phyloP scores from a whole-genome alignment of 805 yeast genomes.

The Lachancea dasiensis region DNA sequence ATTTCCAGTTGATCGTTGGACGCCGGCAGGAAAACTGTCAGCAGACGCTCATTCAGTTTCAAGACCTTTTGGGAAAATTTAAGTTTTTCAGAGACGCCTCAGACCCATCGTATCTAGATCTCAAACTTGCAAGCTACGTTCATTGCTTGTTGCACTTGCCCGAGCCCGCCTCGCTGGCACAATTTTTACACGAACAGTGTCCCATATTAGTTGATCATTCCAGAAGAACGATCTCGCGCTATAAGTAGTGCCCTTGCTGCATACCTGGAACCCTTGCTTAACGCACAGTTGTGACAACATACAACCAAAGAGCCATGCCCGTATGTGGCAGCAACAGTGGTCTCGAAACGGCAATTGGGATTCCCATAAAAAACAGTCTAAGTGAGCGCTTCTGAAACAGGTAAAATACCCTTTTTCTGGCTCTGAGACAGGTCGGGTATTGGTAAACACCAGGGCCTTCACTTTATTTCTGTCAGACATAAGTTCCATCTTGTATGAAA shows the following conservation, averaged over 20 bases:
- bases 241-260: neutral
- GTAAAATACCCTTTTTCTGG: no score
- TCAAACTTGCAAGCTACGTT: slow-evolving; percentile 32
- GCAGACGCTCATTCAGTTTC: slow-evolving; percentile 23
- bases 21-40: slow-evolving; percentile 20
- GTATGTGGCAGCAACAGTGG: no score
- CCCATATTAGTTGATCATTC: slow-evolving; percentile 17
- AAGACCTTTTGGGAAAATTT: slow-evolving; percentile 14
- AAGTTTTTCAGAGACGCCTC: slow-evolving; percentile 8
- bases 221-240: slow-evolving; percentile 2
- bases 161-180: slow-evolving; percentile 9
- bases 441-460: no score
- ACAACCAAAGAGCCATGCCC: no score
- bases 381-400: no score
- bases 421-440: no score
- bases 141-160: slow-evolving; percentile 21
- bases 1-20: slow-evolving; percentile 13
- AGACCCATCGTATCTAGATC: slow-evolving; percentile 21
- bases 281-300: no score
- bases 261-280: no score
- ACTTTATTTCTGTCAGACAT: no score
- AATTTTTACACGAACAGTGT: slow-evolving; percentile 10
- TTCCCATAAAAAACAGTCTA: no score
- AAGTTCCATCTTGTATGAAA: no score
- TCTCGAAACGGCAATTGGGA: no score